Evolutionary conservation across 768 basidiomycete genomes (phyloP), one percentile per base, ranked within the genome.

Genomic region (Leucocoprinus leucothites): DNA sequence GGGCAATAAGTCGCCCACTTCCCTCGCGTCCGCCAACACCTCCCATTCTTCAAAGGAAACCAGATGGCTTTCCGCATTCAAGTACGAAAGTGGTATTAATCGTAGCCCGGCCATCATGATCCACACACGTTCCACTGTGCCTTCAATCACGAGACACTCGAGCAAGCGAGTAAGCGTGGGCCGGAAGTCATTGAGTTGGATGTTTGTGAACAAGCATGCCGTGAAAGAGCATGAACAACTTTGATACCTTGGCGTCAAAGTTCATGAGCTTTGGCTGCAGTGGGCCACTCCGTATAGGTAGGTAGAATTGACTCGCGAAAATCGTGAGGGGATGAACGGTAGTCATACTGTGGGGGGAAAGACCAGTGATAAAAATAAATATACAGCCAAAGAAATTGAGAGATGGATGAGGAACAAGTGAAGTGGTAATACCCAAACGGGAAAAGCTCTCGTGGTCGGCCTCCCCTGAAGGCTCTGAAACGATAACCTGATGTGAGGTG

Each of bases 201-300:
- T 93, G 60, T 90, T 87, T 11, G 97, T 98, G 72, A 98, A 98
- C 1, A 99, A n/a, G 79, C 94, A 98, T 95, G 24, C 97, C 95
- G 57, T 98, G 97, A 0, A 99, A 75, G 9, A 93, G 82, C 28
- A 98, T 83, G 60, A 98, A 99, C 0, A 97, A 78, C 22, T 94
- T 92, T 0, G 87, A 70, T 0, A 78, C 79, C 1, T 73, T 75
- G 4, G 89, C 83, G 60, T 96, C 94, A 1, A 94, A 87, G 9
- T 79, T 78, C 14, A 85, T 80, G 2, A 93, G 86, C 16, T 85
- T 82, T 6, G 84, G 75, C 65, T 94, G 91, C 0, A 87, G 78
- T 1, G 83, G 71, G 3, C 78, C 76, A 7, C 93, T 89, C 87
- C 95, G 98, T n/a, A 98, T 72, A 0, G 87, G n/a, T n/a, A n/a